Evolutionary conservation across 371 early-diverging fungal species (phyloP), one percentile per base, ranked within the genome.

Genomic region (Rhizopus delemar): DNA sequence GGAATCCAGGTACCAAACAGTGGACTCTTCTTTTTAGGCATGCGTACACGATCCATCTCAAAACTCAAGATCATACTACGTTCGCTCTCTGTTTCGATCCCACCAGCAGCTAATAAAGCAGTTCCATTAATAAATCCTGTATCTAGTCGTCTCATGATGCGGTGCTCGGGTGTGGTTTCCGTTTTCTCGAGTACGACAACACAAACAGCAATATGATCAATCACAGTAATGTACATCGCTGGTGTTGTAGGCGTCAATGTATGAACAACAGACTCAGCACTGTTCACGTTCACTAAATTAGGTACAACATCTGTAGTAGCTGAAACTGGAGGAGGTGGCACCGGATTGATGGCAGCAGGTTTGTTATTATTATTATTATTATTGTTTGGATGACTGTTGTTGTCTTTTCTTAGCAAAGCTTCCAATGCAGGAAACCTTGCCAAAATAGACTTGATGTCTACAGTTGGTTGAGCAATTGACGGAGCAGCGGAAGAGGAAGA

Each of bases 1-100:
- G 95, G 95, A 48, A 95, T 90, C 95, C 95, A 95, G 0, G 94
- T 94, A 29, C 95, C 95, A 57, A 86, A 87, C 35, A 95, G 69
- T 41, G 79, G 74, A 38, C 88, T 87, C 38, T 84, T 86, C 45
- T 83, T 83, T 58, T 87, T 83, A 5, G 90, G 86, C 66, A 88
- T 83, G 38, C 93, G 89, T 39, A 90, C 83, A 34, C 92, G 82
- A 33, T 87, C 88, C 53, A 92, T 85, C 57, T 95, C 94, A 65
- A 95, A 83, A 54, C 91, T 91, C 32, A 95, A 78, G 15, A 94
- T 87, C 60, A 94, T 90, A 62, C 89, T 90, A 7, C 90, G 86
- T 62, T 95, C 94, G 35, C 88, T 84, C 50, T 93, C 93, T 8
- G 91, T 89, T 33, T 86, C 86, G 8, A 95, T 84, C 3, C 94